Evolutionary conservation across 2,329 filamentous ascomycete species (phyloP).

Genomic region (Ambrosiella cleistominuta): DNA sequence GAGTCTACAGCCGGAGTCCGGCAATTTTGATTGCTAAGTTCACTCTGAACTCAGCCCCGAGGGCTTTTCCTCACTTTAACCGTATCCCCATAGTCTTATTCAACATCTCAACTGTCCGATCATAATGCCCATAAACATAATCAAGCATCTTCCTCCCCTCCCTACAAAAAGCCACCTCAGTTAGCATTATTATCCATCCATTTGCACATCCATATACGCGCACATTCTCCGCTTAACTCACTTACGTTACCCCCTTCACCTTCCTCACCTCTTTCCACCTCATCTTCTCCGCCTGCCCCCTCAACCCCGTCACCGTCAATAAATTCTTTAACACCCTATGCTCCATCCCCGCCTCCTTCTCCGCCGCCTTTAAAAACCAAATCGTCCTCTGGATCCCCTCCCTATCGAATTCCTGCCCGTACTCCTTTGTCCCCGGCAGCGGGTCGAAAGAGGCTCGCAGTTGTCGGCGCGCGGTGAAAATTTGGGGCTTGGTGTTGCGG

Average conservation of each 20-base stretch:
- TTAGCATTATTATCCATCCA: neutral
- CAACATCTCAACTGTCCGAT: constrained; percentile 53
- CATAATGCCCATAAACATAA: constrained; percentile 39
- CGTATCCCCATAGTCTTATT: constrained; percentile 57
- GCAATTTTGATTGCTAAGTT: neutral
- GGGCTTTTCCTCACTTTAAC: constrained; percentile 11
- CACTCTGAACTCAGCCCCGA: neutral
- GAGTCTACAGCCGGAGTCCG: too few relatives aligned
- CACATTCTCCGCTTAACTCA: constrained; percentile 4
- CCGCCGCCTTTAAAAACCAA: constrained; percentile 51
- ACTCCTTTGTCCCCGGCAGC: constrained; percentile 5
- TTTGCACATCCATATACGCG: neutral
- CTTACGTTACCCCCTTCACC: constrained; percentile 13
- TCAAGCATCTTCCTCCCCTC: constrained; percentile 10
- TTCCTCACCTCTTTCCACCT: constrained; percentile 13
- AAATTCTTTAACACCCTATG: constrained; percentile 56
- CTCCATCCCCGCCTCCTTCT: constrained; percentile 46
- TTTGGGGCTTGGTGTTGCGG: constrained; percentile 51
- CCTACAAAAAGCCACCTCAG: constrained; percentile 9
- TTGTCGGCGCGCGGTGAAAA: constrained; percentile 42
- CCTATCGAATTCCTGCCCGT: constrained; percentile 27
- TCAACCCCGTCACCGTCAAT: constrained; percentile 30
- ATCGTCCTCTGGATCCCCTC: constrained; percentile 45
- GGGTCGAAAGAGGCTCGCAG: constrained; percentile 40
- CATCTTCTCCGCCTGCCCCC: constrained; percentile 17